Percentiles rank a stretch among this genome's conserved stretches.
These are phyloP conservation scores for Friedmanniomyces simplex DNA, from an alignment of 495 filamentous ascomycete species.

Conservation along the genomic window DNA sequence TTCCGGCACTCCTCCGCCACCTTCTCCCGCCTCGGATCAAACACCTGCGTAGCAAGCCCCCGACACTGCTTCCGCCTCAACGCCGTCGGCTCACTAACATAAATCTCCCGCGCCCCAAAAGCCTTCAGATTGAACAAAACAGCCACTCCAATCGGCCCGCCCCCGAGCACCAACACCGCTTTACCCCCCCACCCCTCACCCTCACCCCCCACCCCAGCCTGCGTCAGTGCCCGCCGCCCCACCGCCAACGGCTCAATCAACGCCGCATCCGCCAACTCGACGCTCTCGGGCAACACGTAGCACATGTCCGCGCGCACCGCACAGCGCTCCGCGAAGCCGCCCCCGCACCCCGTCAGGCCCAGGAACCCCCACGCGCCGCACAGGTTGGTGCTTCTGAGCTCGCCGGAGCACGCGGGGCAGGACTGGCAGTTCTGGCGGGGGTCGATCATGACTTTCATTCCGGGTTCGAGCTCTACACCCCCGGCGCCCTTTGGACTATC, in stretches of 20 bases:
- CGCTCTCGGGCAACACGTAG: constrained; percentile 14
- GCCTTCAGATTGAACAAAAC: constrained; percentile 17
- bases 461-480: constrained; percentile 4
- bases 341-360: constrained; percentile 19
- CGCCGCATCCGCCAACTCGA: constrained; percentile 16
- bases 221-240: constrained; percentile 10
- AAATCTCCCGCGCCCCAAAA: constrained; percentile 15
- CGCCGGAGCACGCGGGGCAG: constrained; percentile 13
- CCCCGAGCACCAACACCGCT: constrained; percentile 17
- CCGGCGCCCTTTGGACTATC: constrained; percentile 2
- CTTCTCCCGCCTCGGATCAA: constrained; percentile 22
- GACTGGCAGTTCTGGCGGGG: constrained; percentile 16
- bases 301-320: constrained; percentile 12
- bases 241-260: constrained; percentile 22
- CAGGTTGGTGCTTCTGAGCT: constrained; percentile 1
- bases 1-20: constrained; percentile 22
- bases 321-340: constrained; percentile 17
- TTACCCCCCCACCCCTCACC: not conserved
- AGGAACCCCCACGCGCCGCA: constrained; percentile 19
- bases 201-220: not conserved
- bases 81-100: constrained; percentile 23
- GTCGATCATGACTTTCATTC: constrained; percentile 18
- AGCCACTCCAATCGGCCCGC: constrained; percentile 19
- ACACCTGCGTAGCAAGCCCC: constrained; percentile 15
- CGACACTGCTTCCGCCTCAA: constrained; percentile 20